Evolutionary conservation across 495 filamentous ascomycete genomes (phyloP), one percentile per base, ranked within the genome.

Genomic region (Penicillium lividum): DNA sequence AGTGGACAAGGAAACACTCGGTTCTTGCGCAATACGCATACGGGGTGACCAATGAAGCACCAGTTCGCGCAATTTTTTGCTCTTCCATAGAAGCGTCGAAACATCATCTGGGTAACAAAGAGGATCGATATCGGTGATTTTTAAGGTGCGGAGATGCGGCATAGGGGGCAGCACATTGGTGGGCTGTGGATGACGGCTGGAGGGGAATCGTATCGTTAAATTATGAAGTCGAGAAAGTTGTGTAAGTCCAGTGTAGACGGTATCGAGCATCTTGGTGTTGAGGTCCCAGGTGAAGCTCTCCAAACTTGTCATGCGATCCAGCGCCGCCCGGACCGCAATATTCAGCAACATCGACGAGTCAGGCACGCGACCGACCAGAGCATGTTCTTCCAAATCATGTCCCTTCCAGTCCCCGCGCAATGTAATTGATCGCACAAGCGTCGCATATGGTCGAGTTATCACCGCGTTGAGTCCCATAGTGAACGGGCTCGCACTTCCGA

Each of bases 61-160:
- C 7, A 88, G 73, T 18, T 83, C 80, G 43, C 71, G 72, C 31
- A 88, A 66, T 31, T 82, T 83, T 51, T 71, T 77, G 15, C 81
- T 80, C 34, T 78, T 74, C 27, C 73, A 68, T 3, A 87, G 70
- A 27, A 88, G 66, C 7, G 81, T 72, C 7, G 83, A 82, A 33
- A 88, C 80, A 63, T 88, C 84, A 63, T 88, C 85, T 0, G 82
- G 80, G 57, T 87, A 86, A 66, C 85, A 88, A 8, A 88, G 71
- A 1, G 85, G 85, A 57, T 88, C 85, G 46, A 88, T 84, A 56
- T 86, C 75, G 58, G 78, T 79, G 31, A 84, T 73, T 57, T 78
- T 80, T 29, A 88, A 67, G 29, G 61, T 71, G 22, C 73, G 70
- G 30, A 88, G 69, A 55, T 80, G 82, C 25, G 82, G 80, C 60